A percentile compares a stretch with the other conserved stretches of the same genome.
phyloP scores from a whole-genome alignment of 768 basidiomycete species.

The Boletales sp. region DNA sequence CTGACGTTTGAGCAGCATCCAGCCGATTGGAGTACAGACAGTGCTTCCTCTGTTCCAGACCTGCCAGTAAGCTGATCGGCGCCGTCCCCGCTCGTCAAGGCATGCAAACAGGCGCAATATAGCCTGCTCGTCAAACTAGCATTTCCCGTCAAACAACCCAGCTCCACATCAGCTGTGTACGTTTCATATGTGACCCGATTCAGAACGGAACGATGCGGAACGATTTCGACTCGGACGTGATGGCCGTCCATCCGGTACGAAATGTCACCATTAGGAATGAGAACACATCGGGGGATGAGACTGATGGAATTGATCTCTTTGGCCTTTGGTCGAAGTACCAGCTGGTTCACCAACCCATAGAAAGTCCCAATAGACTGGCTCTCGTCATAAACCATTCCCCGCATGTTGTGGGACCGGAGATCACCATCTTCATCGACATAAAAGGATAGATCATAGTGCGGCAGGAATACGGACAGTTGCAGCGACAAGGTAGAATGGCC shows the following conservation, averaged over 20 bases:
- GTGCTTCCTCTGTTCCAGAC: constrained; percentile 44
- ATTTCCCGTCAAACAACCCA: constrained; percentile 27
- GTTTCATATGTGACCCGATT: constrained; percentile 18
- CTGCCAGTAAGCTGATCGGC: constrained; percentile 41
- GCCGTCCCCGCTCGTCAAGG: constrained; percentile 37
- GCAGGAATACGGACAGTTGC: constrained; percentile 30
- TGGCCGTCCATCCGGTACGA: constrained; percentile 1
- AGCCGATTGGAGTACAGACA: constrained; percentile 36
- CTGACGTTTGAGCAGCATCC: constrained; percentile 36
- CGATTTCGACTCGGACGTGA: constrained; percentile 9
- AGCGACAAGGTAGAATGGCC: not conserved
- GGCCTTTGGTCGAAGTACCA: constrained; percentile 33
- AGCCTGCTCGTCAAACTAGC: constrained; percentile 25
- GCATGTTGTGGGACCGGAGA: constrained; percentile 39
- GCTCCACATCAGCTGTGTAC: constrained; percentile 28
- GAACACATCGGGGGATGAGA: constrained; percentile 16
- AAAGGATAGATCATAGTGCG: constrained; percentile 39
- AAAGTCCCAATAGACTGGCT: constrained; percentile 40
- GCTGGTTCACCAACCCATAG: constrained; percentile 38
- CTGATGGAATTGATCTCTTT: not conserved
- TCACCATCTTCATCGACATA: constrained; percentile 26
- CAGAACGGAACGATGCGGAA: not conserved
- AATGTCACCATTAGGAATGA: constrained; percentile 36
- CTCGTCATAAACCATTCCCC: constrained; percentile 37
- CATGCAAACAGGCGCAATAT: constrained; percentile 42